Conservation (phyloP, 139 green algal genomes). For the Tetraselmis chui region DNA sequence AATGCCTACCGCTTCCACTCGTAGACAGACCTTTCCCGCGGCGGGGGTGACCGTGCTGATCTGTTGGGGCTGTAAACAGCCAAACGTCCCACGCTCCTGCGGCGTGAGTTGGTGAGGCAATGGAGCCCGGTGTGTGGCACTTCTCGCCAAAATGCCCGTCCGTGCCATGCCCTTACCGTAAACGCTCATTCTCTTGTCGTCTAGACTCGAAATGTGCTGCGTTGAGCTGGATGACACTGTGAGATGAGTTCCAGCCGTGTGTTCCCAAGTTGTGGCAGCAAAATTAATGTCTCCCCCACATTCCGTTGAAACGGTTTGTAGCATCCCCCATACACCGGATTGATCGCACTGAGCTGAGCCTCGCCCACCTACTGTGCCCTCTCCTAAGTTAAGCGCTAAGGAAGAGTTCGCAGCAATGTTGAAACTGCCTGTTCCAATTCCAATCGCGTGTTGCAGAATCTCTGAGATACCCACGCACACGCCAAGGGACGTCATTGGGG, state of each 20-base stretch:
- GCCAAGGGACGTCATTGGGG: background rate
- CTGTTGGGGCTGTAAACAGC: background rate
- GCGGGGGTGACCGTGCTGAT: background rate
- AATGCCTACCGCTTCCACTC: slow-evolving; percentile 43
- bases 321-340: background rate
- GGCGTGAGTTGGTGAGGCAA: background rate
- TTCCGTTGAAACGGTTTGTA: background rate
- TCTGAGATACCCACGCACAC: background rate
- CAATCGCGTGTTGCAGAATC: background rate
- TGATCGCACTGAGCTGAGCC: background rate
- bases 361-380: background rate
- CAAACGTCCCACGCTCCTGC: background rate
- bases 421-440: background rate
- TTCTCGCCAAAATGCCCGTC: background rate
- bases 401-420: background rate
- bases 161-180: background rate
- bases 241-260: background rate
- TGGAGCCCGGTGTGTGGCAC: background rate
- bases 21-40: slow-evolving; percentile 15
- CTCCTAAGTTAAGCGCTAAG: background rate
- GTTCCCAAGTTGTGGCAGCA: too few species aligned
- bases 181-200: background rate
- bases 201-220: background rate
- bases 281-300: background rate
- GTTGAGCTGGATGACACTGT: background rate